Percentiles rank a stretch among this genome's conserved stretches.
Conservation (phyloP, 768 basidiomycete genomes). For the Peribolospora kevripleyi region DNA sequence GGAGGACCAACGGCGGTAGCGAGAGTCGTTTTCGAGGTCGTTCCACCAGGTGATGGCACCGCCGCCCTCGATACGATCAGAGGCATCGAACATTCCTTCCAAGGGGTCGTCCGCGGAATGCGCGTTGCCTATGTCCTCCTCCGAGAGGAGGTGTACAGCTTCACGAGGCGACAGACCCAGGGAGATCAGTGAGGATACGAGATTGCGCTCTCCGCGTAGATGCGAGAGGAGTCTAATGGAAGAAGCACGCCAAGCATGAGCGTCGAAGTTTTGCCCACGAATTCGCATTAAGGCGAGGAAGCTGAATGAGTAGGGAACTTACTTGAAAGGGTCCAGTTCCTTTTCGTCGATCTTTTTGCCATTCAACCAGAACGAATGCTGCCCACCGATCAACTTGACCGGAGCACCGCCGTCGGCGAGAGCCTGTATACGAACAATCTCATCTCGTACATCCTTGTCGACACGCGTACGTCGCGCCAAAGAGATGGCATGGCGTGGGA, state of each 20-base stretch:
- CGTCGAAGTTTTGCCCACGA: no score
- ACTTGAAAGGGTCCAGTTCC: constrained; percentile 49
- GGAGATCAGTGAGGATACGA: constrained; percentile 34
- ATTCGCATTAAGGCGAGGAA: background rate
- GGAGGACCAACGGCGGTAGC: constrained; percentile 23
- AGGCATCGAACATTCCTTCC: constrained; percentile 72
- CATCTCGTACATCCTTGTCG: constrained; percentile 29
- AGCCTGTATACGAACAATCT: constrained; percentile 31
- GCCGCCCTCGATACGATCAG: constrained; percentile 58
- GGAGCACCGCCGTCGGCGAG: constrained; percentile 24
- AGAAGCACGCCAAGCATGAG: background rate
- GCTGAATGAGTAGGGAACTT: constrained; percentile 8
- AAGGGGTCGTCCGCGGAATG: constrained; percentile 29
- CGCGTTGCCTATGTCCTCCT: constrained; percentile 32
- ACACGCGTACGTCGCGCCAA: constrained; percentile 11
- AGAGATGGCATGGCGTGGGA: constrained; percentile 47
- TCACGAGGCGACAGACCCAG: constrained; percentile 40
- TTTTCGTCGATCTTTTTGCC: constrained; percentile 36
- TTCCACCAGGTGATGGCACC: constrained; percentile 66
- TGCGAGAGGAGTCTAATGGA: constrained; percentile 36
- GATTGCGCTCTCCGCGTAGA: constrained; percentile 42
- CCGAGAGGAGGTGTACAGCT: constrained; percentile 48
- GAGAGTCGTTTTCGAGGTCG: constrained; percentile 58
- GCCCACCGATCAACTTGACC: constrained; percentile 18
- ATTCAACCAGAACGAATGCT: constrained; percentile 53